These are phyloP conservation scores for Citrus unshiu DNA, from an alignment of 345 rosid species.

Conservation along the genomic window DNA sequence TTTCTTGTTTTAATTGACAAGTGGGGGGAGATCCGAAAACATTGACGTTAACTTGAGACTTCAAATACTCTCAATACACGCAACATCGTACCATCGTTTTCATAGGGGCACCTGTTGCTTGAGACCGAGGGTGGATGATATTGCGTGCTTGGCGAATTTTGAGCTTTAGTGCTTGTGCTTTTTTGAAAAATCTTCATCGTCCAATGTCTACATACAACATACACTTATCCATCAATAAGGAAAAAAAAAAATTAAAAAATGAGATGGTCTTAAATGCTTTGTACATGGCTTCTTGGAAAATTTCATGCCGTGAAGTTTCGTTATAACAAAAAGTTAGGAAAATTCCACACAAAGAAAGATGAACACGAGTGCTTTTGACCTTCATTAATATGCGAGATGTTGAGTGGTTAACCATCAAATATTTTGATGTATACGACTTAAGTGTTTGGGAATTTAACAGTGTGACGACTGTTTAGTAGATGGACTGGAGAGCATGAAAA, in stretches of 20 bases:
- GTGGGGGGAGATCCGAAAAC: background rate
- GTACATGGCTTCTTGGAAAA: background rate
- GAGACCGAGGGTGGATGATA: background rate
- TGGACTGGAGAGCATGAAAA: background rate
- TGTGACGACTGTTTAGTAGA: background rate
- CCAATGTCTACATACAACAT: background rate
- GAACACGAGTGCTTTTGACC: background rate
- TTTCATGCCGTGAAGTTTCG: background rate
- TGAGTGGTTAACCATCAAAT: background rate
- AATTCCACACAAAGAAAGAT: background rate
- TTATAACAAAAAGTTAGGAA: too few relatives aligned
- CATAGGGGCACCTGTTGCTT: background rate
- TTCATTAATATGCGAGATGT: background rate
- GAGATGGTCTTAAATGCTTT: background rate
- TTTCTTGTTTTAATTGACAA: background rate
- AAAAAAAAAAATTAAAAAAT: rapidly evolving
- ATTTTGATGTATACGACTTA: background rate
- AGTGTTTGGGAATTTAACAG: background rate
- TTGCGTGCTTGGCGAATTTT: background rate
- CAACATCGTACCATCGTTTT: background rate
- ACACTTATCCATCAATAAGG: too few relatives aligned
- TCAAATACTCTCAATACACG: background rate
- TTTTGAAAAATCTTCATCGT: background rate
- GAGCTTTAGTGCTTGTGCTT: background rate
- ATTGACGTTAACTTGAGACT: background rate